phyloP scores from a whole-genome alignment of 2,329 filamentous ascomycete species.

The Ascochyta koolunga region DNA sequence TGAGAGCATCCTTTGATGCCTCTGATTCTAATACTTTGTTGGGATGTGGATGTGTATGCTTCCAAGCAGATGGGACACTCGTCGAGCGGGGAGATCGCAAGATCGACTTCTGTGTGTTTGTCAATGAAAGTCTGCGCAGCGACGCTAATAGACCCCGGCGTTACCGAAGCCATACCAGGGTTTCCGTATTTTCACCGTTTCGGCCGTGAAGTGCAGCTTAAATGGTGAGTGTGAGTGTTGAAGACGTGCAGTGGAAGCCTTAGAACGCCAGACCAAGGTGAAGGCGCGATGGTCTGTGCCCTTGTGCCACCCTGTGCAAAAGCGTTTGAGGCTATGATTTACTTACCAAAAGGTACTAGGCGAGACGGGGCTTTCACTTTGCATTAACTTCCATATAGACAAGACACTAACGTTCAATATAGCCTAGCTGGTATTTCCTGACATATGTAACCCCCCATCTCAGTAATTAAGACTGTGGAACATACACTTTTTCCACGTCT shows the following conservation, averaged over 20 bases:
- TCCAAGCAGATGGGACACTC: slow-evolving; percentile 33
- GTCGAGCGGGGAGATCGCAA: background rate
- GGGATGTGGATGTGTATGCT: slow-evolving; percentile 9
- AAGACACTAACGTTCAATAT: too few relatives aligned
- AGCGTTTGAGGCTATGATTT: background rate
- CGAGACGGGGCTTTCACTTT: too few relatives aligned
- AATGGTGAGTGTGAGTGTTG: background rate
- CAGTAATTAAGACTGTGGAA: background rate
- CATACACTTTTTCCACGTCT: background rate
- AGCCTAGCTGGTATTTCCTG: too few relatives aligned
- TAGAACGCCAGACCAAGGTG: background rate
- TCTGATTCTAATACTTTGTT: slow-evolving; percentile 21
- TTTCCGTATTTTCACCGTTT: background rate
- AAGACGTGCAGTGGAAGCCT: background rate
- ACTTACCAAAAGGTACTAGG: too few relatives aligned
- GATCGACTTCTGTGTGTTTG: background rate
- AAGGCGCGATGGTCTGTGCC: background rate
- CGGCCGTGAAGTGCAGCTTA: background rate
- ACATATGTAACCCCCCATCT: too few relatives aligned
- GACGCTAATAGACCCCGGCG: background rate
- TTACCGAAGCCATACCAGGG: background rate
- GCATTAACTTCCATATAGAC: too few relatives aligned
- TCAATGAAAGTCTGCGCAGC: slow-evolving; percentile 1
- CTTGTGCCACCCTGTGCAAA: background rate
- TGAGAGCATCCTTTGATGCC: slow-evolving; percentile 23